Conservation (phyloP, 495 filamentous ascomycete species). For the Wilcoxina mikolae region DNA sequence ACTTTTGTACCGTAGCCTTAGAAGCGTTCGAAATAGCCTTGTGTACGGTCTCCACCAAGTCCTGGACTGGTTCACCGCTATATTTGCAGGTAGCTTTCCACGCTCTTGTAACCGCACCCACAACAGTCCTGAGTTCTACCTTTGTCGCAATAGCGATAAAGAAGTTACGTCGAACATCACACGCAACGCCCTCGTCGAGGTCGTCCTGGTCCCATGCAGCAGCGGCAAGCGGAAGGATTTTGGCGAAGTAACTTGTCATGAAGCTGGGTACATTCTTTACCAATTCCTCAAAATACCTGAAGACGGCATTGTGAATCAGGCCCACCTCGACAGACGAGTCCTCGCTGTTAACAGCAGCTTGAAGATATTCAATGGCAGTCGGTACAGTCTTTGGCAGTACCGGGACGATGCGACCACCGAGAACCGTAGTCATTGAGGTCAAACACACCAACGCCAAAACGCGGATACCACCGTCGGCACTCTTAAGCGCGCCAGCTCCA, state of each 20-base stretch:
- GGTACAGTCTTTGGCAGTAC: slow-evolving; percentile 61
- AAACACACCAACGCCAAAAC: slow-evolving; percentile 76
- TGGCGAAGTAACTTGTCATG: slow-evolving; percentile 58
- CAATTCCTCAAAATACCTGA: slow-evolving; percentile 61
- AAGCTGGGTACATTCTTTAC: slow-evolving; percentile 73
- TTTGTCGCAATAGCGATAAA: slow-evolving; percentile 56
- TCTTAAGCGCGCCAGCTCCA: slow-evolving; percentile 58
- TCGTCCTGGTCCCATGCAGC: slow-evolving; percentile 6
- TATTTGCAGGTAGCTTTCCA: slow-evolving; percentile 10
- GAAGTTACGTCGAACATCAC: slow-evolving; percentile 49
- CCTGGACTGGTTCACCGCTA: slow-evolving; percentile 16
- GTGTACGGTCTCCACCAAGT: slow-evolving; percentile 51
- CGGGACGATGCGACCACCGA: slow-evolving; percentile 71
- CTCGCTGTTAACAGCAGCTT: slow-evolving; percentile 36
- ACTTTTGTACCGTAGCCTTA: slow-evolving; percentile 58
- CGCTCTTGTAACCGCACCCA: slow-evolving; percentile 13
- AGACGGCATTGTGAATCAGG: slow-evolving; percentile 62
- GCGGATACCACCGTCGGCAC: slow-evolving; percentile 53
- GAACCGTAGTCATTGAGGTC: slow-evolving; percentile 69
- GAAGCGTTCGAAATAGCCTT: slow-evolving; percentile 54
- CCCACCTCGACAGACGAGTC: slow-evolving; percentile 19
- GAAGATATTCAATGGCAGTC: slow-evolving; percentile 51
- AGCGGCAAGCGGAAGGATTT: slow-evolving; percentile 40
- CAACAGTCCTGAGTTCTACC: slow-evolving; percentile 44
- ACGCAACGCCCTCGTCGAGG: slow-evolving; percentile 11